Base-by-base conservation (phyloP, 768 basidiomycete species). In the Leccinum broughii region DNA sequence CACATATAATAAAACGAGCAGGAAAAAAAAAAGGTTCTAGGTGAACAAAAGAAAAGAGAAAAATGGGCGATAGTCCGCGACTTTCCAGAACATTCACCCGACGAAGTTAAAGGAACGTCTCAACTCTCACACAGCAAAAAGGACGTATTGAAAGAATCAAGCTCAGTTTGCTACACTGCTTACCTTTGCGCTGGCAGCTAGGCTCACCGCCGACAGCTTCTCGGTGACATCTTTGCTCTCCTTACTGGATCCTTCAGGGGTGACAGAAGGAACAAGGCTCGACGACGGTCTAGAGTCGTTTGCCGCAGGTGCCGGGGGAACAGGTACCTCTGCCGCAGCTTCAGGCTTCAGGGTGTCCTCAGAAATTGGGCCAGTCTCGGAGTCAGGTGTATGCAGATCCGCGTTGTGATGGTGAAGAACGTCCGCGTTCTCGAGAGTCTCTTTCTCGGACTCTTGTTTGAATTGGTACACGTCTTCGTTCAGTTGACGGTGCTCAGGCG, bases 381-480 rank as follows among this genome's bases (percentile, higher is more conserved):
- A 17, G 17, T 20, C 46, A 3, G 49, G 30, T 0, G 28, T 35
- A 50, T n/a, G 24, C 15, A 17, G 14, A 8, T 66, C 65, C 17
- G 70, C 69, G 10, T 80, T 76, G 69, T 81, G 81, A 58, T 84
- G 81, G 54, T 85, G 83, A 51, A 80, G 78, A 61, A 85, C 78
- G 20, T 78, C 70, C 8, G 67, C 80, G 54, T 80, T 67, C 68
- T 79, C 75, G 17, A 73, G 64, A 6, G 52, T 58, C 60, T 70
- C 69, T 72, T 84, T 83, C 68, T 88, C 92, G 4, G 91, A 92
- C 72, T 94, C 93, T 67, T 86, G 84, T 76, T 94, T 94, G 77
- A 85, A 87, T 70, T 86, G 77, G 65, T 78, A 77, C 24, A 95
- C 72, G 50, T 88, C 81, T 50, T 80, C 81, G 51, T 81, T 80